Conservation (phyloP, 1,139 yeast species). For the Yamadazyma epiphylla region DNA sequence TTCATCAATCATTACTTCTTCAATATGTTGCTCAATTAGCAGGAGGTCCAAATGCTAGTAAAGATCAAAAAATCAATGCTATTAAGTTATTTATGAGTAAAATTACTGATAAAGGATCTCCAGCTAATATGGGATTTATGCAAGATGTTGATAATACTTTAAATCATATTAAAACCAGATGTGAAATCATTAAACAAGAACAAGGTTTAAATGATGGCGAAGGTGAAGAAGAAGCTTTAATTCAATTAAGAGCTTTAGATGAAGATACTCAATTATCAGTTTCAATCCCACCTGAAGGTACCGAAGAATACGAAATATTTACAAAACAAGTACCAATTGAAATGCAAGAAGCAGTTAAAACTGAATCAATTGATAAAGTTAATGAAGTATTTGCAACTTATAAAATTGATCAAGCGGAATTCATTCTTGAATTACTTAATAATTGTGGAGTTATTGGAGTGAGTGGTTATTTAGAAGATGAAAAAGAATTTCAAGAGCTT, state of each 20-base stretch:
- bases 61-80: constrained; percentile 45
- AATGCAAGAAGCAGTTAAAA: constrained; percentile 73
- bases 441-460: constrained; percentile 83
- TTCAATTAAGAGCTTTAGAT: constrained; percentile 85
- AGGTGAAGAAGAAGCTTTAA: constrained; percentile 67
- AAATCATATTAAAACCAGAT: constrained; percentile 70
- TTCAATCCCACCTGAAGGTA: constrained; percentile 57
- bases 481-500: constrained; percentile 63
- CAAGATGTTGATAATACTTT: constrained; percentile 72
- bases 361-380: constrained; percentile 71
- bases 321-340: constrained; percentile 50
- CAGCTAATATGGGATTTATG: constrained; percentile 62
- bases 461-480: constrained; percentile 72
- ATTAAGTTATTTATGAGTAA: constrained; percentile 68
- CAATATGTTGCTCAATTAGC: constrained; percentile 74
- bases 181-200: constrained; percentile 58
- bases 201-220: constrained; percentile 29
- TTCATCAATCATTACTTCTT: constrained; percentile 75
- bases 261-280: constrained; percentile 76
- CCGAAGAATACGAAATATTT: constrained; percentile 55
- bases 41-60: constrained; percentile 29
- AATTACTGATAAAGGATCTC: constrained; percentile 49
- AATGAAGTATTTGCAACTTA: constrained; percentile 80
- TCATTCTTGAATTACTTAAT: constrained; percentile 67
- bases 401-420: constrained; percentile 77